Evolutionary conservation across 495 filamentous ascomycete genomes (phyloP), one percentile per base, ranked within the genome.

Genomic region (Niebla homalea): DNA sequence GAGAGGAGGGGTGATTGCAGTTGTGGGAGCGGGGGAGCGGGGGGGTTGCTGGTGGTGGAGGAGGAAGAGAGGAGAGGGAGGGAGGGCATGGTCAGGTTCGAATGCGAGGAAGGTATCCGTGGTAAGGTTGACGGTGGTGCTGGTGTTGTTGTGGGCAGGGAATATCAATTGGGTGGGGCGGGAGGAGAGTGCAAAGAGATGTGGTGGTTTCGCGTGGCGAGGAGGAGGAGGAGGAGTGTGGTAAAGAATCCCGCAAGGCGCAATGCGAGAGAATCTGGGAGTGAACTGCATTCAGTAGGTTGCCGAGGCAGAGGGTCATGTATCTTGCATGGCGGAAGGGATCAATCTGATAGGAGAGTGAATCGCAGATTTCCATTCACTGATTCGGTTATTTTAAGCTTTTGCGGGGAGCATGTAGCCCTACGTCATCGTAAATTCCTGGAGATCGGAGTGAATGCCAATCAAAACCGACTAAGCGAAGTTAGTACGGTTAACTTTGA

Each of bases 1-100:
- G 52, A 48, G 57, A 67, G 64, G 12, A 67, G 57, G 5, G 59
- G 61, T 15, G 59, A 65, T 16, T 46, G 21, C 16, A 21, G 19
- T 47, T 62, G 59, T 7, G 51, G 54, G 7, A 14, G 52, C 39
- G 42, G 15, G 42, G 42, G 42, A 14, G 10, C 11, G 26, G 42
- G 25, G 2, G 41, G 25, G 41, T 5, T 40, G n/a, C 11, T 3
- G 37, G 37, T 3, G n/a, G 5, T 41, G 16, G 16, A 14, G 2
- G 38, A 14, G 21, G 38, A 22, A 11, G 10, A 22, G 21, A 7
- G 19, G 37, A 40, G 19, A 20, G 3, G 37, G 19, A 40, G 37
- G 37, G n/a, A n/a, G n/a, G n/a, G n/a, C n/a, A n/a, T n/a, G n/a
- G n/a, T n/a, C n/a, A n/a, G n/a, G n/a, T n/a, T n/a, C n/a, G n/a